Evolutionary conservation across 257 asterid genomes (phyloP), one percentile per base, ranked within the genome.

Genomic region (Solanum chmielewskii): DNA sequence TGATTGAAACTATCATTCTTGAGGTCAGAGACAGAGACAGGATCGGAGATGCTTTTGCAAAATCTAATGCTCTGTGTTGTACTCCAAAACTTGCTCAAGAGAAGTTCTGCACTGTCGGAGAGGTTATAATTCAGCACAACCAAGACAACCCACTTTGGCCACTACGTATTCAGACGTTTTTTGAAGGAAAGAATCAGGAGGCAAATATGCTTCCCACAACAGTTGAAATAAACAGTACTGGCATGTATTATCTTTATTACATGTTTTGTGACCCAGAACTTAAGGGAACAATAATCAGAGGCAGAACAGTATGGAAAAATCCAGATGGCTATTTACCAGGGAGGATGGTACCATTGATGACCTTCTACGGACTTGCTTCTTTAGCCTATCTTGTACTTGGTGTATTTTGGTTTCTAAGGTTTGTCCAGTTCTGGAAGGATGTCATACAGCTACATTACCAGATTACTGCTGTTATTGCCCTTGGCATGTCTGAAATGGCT

Each of bases 401-500:
- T 37, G 86, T 91, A 25, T 47, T 91, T 29, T 91, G 92, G 92
- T 91, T 91, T 56, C 56, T 91, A 60, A 71, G 83, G 73, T 89
- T 91, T 80, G 81, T 91, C 47, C 89, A 68, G 70, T 81, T 49
- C 86, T 86, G 88, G 92, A 91, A 89, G 87, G 91, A 91, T 69
- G 86, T 91, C 31, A 87, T 91, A 83, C 89, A 87, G 56, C 60
- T 91, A 45, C 92, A 91, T 82, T 91, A 88, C 21, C 92, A 91
- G 73, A 91, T 91, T 33, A 86, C 92, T 7, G 91, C 88, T 69
- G 91, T 91, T 47, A 87, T 91, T 76, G 91, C 87, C 86, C 91
- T 91, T 71, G 92, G 92, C 86, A 91, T 91, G 92, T 89, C 86
- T 77, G 92, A 91, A 70, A 91, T 89, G 92, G 89, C 92, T 20